Percentiles rank a stretch among this genome's conserved stretches.
phyloP scores from a whole-genome alignment of 345 rosid species.

The Gossypium herbaceum region DNA sequence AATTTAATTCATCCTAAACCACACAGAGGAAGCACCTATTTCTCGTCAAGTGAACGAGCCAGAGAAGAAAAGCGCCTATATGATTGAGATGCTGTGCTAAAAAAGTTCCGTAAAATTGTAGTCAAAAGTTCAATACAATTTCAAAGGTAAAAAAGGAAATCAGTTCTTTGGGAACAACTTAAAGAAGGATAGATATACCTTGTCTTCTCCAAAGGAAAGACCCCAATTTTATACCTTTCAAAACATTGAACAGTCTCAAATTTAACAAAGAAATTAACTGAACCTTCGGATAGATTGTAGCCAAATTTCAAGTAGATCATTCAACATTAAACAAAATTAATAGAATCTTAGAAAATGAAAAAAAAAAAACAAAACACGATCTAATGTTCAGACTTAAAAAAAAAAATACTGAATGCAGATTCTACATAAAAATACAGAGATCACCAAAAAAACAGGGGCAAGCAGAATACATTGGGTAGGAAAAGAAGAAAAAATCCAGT shows the following conservation, averaged over 20 bases:
- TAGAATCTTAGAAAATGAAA: neutral
- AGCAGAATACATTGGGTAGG: neutral
- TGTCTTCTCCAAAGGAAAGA: neutral
- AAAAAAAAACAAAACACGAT: neutral
- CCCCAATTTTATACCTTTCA: neutral
- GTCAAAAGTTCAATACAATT: slow-evolving; percentile 1
- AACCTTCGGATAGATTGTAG: neutral
- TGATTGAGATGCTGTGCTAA: too few relatives aligned
- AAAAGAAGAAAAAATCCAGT: neutral
- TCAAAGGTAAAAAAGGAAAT: neutral
- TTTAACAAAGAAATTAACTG: neutral
- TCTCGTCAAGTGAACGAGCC: neutral
- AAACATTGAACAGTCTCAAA: neutral
- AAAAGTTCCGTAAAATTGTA: neutral
- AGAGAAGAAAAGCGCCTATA: neutral
- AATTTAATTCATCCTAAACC: neutral
- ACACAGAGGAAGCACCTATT: neutral
- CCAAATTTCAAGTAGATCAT: neutral
- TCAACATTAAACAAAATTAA: neutral
- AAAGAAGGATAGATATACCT: neutral
- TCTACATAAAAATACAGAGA: neutral
- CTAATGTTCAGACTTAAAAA: neutral
- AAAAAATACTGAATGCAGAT: neutral
- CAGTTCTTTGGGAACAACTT: neutral
- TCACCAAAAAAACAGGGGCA: neutral